phyloP scores from a whole-genome alignment of 345 rosid species.

The Camelina hispida region DNA sequence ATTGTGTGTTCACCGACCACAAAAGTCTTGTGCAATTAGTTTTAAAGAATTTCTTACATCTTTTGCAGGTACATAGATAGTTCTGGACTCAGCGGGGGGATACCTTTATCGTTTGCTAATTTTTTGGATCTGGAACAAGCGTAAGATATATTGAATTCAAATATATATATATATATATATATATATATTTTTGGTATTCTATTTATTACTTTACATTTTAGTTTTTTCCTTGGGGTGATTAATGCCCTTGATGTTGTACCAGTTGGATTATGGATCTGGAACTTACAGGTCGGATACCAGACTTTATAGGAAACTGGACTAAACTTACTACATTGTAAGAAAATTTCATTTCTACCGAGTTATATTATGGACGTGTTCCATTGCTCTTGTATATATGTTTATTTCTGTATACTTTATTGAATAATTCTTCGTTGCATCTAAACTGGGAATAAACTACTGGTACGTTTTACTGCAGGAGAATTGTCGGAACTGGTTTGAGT shows the following conservation, averaged over 20 bases:
- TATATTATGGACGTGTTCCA: neutral
- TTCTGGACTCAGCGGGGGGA: slow-evolving; percentile 63
- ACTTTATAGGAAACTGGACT: slow-evolving; percentile 61
- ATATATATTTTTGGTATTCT: too few relatives aligned
- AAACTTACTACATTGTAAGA: slow-evolving; percentile 54
- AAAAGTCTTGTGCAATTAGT: neutral
- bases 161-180: too few relatives aligned
- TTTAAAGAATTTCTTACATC: neutral
- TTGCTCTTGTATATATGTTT: neutral
- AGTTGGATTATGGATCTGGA: slow-evolving; percentile 56
- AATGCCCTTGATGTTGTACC: slow-evolving; percentile 11
- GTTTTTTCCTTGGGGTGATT: neutral
- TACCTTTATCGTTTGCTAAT: slow-evolving; percentile 58
- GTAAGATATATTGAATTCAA: slow-evolving; percentile 38
- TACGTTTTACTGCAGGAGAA: slow-evolving; percentile 46
- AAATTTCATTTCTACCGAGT: neutral
- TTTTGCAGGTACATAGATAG: slow-evolving; percentile 57
- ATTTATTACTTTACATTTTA: too few relatives aligned
- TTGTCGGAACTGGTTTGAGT: slow-evolving; percentile 55
- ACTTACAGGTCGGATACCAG: slow-evolving; percentile 60
- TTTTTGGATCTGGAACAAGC: slow-evolving; percentile 34
- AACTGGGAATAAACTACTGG: neutral
- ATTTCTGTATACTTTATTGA: neutral
- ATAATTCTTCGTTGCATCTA: neutral
- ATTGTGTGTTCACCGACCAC: neutral